phyloP scores from a whole-genome alignment of 306 rosid genomes.

The Pueraria montana region DNA sequence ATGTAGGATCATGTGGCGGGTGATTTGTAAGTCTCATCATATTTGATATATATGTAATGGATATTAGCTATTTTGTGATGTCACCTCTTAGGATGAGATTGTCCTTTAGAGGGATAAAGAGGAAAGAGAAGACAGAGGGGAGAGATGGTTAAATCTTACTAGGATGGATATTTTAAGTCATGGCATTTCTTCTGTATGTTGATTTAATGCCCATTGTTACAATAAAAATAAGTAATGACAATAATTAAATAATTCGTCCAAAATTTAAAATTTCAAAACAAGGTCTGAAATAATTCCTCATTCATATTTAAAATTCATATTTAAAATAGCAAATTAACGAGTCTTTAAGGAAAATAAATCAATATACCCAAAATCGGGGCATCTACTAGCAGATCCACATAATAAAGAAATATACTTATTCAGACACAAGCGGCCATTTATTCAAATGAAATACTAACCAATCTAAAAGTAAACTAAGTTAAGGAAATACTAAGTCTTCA shows the following conservation, averaged over 20 bases:
- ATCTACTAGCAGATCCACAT: background rate
- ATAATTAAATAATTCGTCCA: too few species aligned
- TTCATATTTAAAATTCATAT: background rate
- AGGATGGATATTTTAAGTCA: conserved; percentile 5
- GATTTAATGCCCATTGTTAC: too few species aligned
- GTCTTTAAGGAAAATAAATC: background rate
- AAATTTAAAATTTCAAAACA: too few species aligned
- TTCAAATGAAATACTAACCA: background rate
- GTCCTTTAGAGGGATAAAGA: conserved; percentile 14
- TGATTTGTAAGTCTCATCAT: background rate
- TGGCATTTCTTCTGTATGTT: background rate
- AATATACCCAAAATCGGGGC: background rate
- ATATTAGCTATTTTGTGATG: background rate
- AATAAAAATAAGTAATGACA: too few species aligned
- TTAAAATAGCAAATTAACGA: background rate
- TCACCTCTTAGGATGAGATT: background rate
- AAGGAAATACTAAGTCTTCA: background rate
- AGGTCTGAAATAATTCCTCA: background rate
- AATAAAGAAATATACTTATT: background rate
- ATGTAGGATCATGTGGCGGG: background rate
- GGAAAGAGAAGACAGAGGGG: background rate
- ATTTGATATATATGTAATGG: background rate
- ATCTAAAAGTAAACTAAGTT: background rate
- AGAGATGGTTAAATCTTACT: background rate
- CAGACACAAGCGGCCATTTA: background rate